A percentile compares a stretch with the other conserved stretches of the same genome.
These are phyloP conservation scores for Hyaloscypha hepaticicola DNA, from an alignment of 495 filamentous ascomycete species.

Conservation along the genomic window DNA sequence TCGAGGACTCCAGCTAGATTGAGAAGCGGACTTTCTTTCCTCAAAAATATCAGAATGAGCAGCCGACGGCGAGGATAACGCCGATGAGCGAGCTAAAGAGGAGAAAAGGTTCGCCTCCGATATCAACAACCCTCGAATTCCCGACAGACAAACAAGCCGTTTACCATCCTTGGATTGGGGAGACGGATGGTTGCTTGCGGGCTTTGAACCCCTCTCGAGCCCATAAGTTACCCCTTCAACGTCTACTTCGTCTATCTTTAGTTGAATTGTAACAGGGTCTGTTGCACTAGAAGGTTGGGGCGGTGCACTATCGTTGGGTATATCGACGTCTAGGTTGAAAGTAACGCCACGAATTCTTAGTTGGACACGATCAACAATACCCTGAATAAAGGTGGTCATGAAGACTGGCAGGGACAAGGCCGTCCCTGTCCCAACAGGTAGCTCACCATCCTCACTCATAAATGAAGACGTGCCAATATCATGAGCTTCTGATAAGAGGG, in stretches of 20 bases:
- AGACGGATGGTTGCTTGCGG: constrained; percentile 33
- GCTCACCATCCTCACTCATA: constrained; percentile 60
- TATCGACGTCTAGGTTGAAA: constrained; percentile 59
- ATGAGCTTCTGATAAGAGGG: constrained; percentile 65
- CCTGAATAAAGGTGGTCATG: constrained; percentile 78
- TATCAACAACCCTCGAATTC: constrained; percentile 64
- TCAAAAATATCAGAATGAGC: constrained; percentile 28
- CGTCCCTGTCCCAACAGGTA: constrained; percentile 69
- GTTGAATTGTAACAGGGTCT: constrained; percentile 60
- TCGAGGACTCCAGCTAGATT: constrained; percentile 11
- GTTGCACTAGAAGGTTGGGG: constrained; percentile 37
- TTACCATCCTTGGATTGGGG: constrained; percentile 54
- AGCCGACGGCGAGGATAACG: constrained; percentile 55
- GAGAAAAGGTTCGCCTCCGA: constrained; percentile 74
- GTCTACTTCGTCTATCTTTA: constrained; percentile 64
- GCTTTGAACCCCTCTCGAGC: constrained; percentile 5
- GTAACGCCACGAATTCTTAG: constrained; percentile 60
- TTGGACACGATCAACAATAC: constrained; percentile 76
- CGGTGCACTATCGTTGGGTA: constrained; percentile 55
- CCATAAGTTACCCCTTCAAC: constrained; percentile 61
- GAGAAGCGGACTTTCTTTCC: constrained; percentile 5
- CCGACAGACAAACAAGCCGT: constrained; percentile 60
- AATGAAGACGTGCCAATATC: constrained; percentile 56
- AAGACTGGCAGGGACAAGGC: constrained; percentile 74
- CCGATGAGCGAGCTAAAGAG: constrained; percentile 58